Evolutionary conservation across 495 filamentous ascomycete species (phyloP), one percentile per base, ranked within the genome.

Genomic region (Penicillium lividum): DNA sequence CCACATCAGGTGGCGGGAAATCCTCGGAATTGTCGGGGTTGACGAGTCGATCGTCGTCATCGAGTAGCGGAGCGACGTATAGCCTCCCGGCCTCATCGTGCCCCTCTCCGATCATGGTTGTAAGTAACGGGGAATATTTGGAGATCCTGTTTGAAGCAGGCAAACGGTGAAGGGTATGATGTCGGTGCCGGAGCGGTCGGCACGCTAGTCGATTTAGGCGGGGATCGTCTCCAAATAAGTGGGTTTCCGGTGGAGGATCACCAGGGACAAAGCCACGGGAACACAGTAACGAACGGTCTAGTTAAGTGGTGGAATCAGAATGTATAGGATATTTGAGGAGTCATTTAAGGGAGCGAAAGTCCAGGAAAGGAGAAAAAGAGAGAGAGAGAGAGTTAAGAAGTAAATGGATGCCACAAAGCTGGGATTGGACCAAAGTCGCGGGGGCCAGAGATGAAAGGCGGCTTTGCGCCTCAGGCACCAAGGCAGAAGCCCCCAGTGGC

Each of bases 21-120:
- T 72, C 64, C 49, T 75, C 75, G 68, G 73, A 67, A 66, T 68
- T 61, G 50, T 77, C 73, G 67, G 72, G 73, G 68, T 81, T 73
- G 58, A 67, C 66, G 49, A 63, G 61, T 46, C 64, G 68, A 51
- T 72, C 72, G 36, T 78, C 73, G 45, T 75, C 68, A 10, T 75
- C 75, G 11, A 74, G 43, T 3, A 71, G 57, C 27, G 72, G 71
- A 33, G 73, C 60, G 27, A 77, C 57, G 52, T 77, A 75, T 22
- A 71, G 61, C 55, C 72, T 64, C 13, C 62, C 58, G 54, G 64
- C 68, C 54, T 77, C 70, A 22, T 75, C 71, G 29, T 59, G 66
- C 22, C 67, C 65, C 57, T 76, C 68, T 58, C 70, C 74, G 28
- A 73, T 48, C 75, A 78, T 79, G 42, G 30, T 62, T 62, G 34